These are phyloP conservation scores for Phyllostachys edulis DNA, from an alignment of 176 grass and related monocot species.

Conservation along the genomic window DNA sequence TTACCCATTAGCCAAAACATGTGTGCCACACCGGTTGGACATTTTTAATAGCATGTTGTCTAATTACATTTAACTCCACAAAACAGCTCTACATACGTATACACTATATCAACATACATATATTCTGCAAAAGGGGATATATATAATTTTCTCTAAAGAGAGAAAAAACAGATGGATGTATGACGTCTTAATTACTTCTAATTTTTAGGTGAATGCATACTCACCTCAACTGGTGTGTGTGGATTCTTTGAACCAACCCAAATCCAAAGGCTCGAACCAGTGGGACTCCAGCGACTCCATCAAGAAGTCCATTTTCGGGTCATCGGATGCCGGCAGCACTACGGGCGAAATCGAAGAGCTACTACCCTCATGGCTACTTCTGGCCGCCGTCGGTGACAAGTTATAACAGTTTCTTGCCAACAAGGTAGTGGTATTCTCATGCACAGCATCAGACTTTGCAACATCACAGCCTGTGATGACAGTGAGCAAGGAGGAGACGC, in stretches of 20 bases:
- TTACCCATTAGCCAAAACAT: too few species aligned
- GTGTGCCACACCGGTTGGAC: too few species aligned
- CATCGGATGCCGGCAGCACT: not conserved
- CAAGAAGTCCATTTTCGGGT: constrained; percentile 28
- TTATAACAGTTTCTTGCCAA: not conserved
- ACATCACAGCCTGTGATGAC: constrained; percentile 10
- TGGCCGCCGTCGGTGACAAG: not conserved
- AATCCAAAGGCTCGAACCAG: constrained; percentile 50
- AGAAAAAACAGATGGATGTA: not conserved
- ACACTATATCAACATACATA: not conserved
- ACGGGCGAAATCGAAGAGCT: constrained; percentile 23
- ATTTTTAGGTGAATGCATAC: not conserved
- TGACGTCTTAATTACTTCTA: not conserved
- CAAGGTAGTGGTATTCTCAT: not conserved
- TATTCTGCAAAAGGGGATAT: not conserved
- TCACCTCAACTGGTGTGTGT: constrained; percentile 31
- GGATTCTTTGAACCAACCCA: constrained; percentile 38
- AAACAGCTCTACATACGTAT: not conserved
- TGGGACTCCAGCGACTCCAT: constrained; percentile 19
- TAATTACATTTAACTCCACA: not conserved
- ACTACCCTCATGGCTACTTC: not conserved
- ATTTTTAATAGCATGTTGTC: too few species aligned
- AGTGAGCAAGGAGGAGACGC: constrained; percentile 44
- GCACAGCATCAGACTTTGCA: not conserved
- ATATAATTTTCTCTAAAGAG: not conserved